Evolutionary conservation across 805 yeast species (phyloP).

Genomic region (Candida boidinii): DNA sequence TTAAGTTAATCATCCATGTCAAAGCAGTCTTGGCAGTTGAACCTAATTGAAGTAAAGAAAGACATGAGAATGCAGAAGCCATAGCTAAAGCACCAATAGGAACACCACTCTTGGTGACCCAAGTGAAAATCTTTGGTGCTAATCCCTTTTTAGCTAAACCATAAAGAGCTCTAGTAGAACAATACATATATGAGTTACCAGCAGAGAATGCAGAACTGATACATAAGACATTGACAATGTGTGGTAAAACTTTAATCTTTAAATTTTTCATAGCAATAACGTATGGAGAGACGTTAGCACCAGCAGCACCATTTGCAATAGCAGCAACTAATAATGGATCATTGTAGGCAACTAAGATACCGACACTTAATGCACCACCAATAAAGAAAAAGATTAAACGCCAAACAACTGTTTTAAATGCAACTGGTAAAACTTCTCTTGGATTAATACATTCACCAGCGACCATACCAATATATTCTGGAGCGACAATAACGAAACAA

Average conservation of each 20-base stretch:
- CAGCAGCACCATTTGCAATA: constrained; percentile 47
- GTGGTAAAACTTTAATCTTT: constrained; percentile 55
- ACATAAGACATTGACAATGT: constrained; percentile 65
- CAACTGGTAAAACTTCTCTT: constrained; percentile 28
- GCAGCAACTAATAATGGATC: constrained; percentile 30
- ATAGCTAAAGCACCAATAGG: constrained; percentile 50
- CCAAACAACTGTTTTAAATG: constrained; percentile 30
- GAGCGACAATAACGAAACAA: constrained; percentile 31
- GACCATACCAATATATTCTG: constrained; percentile 33
- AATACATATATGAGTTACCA: constrained; percentile 70
- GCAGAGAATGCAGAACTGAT: constrained; percentile 68
- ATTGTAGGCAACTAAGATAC: constrained; percentile 27
- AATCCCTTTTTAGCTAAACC: constrained; percentile 59
- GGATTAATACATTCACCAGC: constrained; percentile 34
- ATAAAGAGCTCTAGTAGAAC: constrained; percentile 52
- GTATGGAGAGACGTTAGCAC: constrained; percentile 69
- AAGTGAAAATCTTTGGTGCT: constrained; percentile 59
- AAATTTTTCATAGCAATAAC: constrained; percentile 66
- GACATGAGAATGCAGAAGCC: constrained; percentile 45
- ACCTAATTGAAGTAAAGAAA: constrained; percentile 51
- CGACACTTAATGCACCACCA: constrained; percentile 31
- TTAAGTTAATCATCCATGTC: constrained; percentile 27
- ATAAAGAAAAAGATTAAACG: constrained; percentile 32
- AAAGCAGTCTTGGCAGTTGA: constrained; percentile 22
- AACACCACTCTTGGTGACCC: constrained; percentile 58